Conservation (phyloP, 2,329 filamentous ascomycete species). For the Penicillium rolfsii region DNA sequence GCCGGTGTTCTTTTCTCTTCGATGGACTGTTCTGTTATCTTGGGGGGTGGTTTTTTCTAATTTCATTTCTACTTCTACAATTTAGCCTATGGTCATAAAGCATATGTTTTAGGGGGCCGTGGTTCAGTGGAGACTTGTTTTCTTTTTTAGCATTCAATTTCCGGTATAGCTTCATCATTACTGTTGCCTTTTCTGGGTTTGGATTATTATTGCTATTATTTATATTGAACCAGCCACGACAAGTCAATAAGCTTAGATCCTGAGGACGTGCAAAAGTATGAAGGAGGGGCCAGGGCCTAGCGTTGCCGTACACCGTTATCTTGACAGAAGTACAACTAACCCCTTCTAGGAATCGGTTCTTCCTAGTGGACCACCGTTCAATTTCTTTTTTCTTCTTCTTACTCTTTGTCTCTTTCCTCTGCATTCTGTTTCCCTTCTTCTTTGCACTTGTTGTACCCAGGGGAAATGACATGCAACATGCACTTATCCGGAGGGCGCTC, state of each 20-base stretch:
- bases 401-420: constrained; percentile 7
- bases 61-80: constrained; percentile 4
- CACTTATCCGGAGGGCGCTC: constrained; percentile 37
- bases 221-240: background rate
- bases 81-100: background rate
- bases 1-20: constrained; percentile 22
- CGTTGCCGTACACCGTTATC: background rate
- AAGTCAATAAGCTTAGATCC: background rate
- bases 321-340: background rate
- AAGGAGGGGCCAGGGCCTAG: background rate
- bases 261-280: background rate
- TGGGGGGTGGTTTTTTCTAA: background rate
- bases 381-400: constrained; percentile 17
- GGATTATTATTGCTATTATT: background rate
- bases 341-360: constrained; percentile 1
- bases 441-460: background rate
- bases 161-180: background rate
- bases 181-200: background rate
- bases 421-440: background rate
- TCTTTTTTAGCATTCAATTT: background rate
- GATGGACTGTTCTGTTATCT: constrained; percentile 7
- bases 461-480: constrained; percentile 39
- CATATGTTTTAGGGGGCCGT: background rate
- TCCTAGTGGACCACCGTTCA: constrained; percentile 2
- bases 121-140: background rate